Evolutionary conservation across 345 rosid species (phyloP), one percentile per base, ranked within the genome.

Genomic region (Triadica sebifera): DNA sequence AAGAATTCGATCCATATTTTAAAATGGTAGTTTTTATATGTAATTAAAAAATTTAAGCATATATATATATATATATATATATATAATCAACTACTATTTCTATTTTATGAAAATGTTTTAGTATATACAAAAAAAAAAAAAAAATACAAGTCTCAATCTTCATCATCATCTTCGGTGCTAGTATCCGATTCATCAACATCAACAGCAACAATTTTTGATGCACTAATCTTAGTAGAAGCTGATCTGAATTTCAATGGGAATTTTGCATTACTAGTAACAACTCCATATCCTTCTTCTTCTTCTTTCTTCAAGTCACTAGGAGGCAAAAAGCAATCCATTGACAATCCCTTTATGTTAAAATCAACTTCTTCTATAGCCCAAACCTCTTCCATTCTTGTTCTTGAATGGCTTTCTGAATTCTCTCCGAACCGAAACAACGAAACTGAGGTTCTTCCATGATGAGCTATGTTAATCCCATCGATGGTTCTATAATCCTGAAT

Each of bases 351-450:
- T 0, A 95, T 87, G 81, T 95, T 95, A 74, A 95, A 95, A 71
- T 93, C 99, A 61, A 93, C 84, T 78, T 95, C 99, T 74, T 95
- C 98, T 19, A 95, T 95, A 8, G 78, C 72, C 99, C 99, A 95
- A 8, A 77, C 69, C 83, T 95, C 99, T 72, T 95, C 99, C 96
- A 95, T 91, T 62, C 89, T 83, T 0, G 99, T 93, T 83, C 97
- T 86, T 2, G 97, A 82, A 78, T 89, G 94, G 8, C 76, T 77
- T 49, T 86, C 96, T 0, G 89, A 72, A 62, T 67, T 81, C 75
- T 89, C 96, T 0, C 98, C 94, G 38, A 84, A 90, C 78, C 93
- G 71, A 63, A 85, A 81, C 82, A 95, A 43, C 0, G 98, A 90
- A 0, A 89, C 98, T 0, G 79, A 76, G 5, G 97, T 93, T 72